phyloP scores from a whole-genome alignment of 192 early-diverging fungal species.

The Dissophora ornata region DNA sequence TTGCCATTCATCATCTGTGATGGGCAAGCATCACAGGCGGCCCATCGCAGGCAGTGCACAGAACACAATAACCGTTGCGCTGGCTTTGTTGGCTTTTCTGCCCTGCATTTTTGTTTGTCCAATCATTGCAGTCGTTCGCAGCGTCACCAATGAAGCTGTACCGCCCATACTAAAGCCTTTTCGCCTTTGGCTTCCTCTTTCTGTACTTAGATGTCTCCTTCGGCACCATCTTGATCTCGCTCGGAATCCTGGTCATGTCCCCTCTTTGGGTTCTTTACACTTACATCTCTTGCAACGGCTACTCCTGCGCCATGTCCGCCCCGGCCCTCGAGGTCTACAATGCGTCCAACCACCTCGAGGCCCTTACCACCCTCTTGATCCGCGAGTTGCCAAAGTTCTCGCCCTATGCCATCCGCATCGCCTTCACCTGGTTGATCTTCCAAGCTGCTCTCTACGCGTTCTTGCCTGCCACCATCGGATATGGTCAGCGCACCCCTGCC shows the following conservation, averaged over 20 bases:
- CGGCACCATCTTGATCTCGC: constrained; percentile 62
- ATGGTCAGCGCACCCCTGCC: constrained; percentile 83
- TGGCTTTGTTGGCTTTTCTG: no score
- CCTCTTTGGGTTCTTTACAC: constrained; percentile 76
- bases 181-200: neutral
- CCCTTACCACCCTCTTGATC: constrained; percentile 39
- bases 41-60: no score
- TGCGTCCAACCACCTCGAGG: constrained; percentile 32
- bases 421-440: constrained; percentile 74
- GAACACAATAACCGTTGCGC: no score
- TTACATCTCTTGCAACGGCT: constrained; percentile 73
- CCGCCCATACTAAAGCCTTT: no score
- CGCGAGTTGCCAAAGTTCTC: constrained; percentile 60
- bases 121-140: no score
- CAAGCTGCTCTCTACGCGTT: constrained; percentile 74
- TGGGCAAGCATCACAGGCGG: no score
- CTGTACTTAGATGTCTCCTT: constrained; percentile 57
- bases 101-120: no score
- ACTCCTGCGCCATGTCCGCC: constrained; percentile 70
- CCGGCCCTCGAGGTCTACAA: constrained; percentile 59
- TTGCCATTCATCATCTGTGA: no score
- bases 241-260: constrained; percentile 69
- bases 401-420: constrained; percentile 64
- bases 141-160: no score
- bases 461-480: constrained; percentile 76